Conservation (phyloP, 805 yeast genomes). For the Naumovozyma baii region DNA sequence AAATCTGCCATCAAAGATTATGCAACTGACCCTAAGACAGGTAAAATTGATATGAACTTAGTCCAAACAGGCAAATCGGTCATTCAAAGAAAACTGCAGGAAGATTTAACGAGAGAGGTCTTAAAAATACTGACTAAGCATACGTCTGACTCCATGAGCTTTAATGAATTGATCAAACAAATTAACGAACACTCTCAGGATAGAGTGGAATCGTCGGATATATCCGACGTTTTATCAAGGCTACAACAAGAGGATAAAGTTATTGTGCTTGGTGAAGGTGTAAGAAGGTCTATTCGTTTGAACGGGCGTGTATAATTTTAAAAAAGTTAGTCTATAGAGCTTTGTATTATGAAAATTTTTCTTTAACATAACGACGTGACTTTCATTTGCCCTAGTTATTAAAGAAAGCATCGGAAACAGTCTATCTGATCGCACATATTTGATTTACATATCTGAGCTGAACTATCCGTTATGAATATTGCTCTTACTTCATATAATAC, state of each 20-base stretch:
- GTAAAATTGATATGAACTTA: slow-evolving; percentile 93
- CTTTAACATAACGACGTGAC: too few relatives aligned
- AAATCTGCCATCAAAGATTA: slow-evolving; percentile 92
- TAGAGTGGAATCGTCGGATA: slow-evolving; percentile 60
- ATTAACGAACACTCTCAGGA: slow-evolving; percentile 52
- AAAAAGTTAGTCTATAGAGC: too few relatives aligned
- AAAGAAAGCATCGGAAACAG: too few relatives aligned
- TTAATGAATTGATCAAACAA: slow-evolving; percentile 47
- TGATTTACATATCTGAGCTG: too few relatives aligned
- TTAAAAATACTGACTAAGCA: slow-evolving; percentile 43
- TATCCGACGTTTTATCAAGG: slow-evolving; percentile 56
- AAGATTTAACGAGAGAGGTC: slow-evolving; percentile 59
- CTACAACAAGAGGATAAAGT: slow-evolving; percentile 65
- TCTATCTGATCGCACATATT: too few relatives aligned
- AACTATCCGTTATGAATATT: too few relatives aligned
- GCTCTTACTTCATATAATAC: too few relatives aligned
- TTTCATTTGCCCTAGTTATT: too few relatives aligned
- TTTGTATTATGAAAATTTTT: too few relatives aligned
- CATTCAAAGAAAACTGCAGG: slow-evolving; percentile 69
- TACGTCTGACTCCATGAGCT: slow-evolving; percentile 41
- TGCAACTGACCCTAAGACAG: slow-evolving; percentile 96
- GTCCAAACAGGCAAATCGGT: slow-evolving; percentile 93
- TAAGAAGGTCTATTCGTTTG: slow-evolving; percentile 47
- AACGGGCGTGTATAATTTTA: slow-evolving; percentile 24
- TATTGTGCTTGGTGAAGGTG: slow-evolving; percentile 61